Evolutionary conservation across 352 stramenopile species (phyloP).

Genomic region (Phytophthora quininea): DNA sequence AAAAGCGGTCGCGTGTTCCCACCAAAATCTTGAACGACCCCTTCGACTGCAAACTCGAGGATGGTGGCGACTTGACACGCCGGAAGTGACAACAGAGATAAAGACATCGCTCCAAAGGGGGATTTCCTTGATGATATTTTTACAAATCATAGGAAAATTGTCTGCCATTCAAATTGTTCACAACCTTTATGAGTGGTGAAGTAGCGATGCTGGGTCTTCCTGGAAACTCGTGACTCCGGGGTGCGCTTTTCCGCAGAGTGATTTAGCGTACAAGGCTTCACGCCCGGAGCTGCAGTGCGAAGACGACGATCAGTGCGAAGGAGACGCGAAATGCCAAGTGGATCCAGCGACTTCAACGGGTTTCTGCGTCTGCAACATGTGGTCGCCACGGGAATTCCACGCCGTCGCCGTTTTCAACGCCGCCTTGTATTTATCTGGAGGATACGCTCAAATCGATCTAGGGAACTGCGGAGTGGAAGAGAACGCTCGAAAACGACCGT

Average conservation of each 20-base stretch:
- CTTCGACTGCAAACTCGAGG: conserved; percentile 3
- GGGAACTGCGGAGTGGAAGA: conserved; percentile 73
- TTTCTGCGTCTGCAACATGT: conserved; percentile 77
- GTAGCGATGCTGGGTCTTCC: conserved; percentile 65
- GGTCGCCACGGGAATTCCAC: conserved; percentile 77
- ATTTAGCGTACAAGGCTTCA: conserved; percentile 59
- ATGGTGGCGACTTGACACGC: background rate
- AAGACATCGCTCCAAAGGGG: no score
- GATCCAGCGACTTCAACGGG: conserved; percentile 49
- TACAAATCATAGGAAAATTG: no score
- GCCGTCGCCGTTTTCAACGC: conserved; percentile 50
- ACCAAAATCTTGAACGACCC: background rate
- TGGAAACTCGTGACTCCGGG: conserved; percentile 78
- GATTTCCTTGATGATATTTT: no score
- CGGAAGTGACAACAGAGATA: no score
- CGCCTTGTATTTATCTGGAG: conserved; percentile 68
- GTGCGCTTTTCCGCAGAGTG: conserved; percentile 58
- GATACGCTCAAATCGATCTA: conserved; percentile 66
- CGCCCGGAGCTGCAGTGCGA: conserved; percentile 55
- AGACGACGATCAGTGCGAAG: conserved; percentile 68
- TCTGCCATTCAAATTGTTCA: no score
- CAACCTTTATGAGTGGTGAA: conserved; percentile 36
- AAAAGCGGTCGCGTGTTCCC: background rate
- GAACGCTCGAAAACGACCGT: conserved; percentile 49
- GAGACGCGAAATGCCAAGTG: conserved; percentile 63